phyloP scores from a whole-genome alignment of 2,329 filamentous ascomycete genomes.

The Trichophyton simii region DNA sequence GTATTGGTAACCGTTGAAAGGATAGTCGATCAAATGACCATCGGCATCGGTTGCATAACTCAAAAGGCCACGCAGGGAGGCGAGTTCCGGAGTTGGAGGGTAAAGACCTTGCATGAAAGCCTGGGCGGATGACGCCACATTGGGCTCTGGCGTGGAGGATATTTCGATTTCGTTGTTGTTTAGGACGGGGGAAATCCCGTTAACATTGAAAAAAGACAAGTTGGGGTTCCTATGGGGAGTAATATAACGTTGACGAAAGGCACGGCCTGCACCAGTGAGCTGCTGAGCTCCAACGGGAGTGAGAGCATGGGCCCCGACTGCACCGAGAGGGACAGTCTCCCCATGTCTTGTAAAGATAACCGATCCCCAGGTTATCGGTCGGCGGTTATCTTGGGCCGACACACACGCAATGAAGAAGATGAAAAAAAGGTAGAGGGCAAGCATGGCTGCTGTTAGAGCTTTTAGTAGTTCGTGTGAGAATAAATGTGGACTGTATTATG shows the following conservation, averaged over 20 bases:
- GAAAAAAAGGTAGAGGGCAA: background rate
- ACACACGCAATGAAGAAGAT: background rate
- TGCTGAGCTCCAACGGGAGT: constrained; percentile 46
- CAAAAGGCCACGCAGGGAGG: constrained; percentile 22
- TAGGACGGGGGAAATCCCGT: constrained; percentile 35
- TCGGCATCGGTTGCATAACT: constrained; percentile 35
- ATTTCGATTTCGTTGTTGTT: constrained; percentile 37
- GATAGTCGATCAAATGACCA: constrained; percentile 34
- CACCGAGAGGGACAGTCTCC: constrained; percentile 40
- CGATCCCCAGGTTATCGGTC: constrained; percentile 34
- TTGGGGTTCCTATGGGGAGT: constrained; percentile 17
- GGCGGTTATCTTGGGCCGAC: constrained; percentile 14
- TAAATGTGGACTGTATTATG: no score
- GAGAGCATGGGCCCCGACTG: constrained; percentile 24
- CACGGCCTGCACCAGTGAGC: constrained; percentile 38
- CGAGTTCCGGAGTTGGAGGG: constrained; percentile 34
- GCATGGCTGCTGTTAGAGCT: background rate
- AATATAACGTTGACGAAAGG: constrained; percentile 44
- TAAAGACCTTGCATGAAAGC: constrained; percentile 52
- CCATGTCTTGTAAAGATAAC: constrained; percentile 45
- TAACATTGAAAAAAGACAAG: constrained; percentile 26
- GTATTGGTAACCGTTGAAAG: constrained; percentile 48
- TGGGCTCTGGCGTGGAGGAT: constrained; percentile 37
- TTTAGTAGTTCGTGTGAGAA: background rate
- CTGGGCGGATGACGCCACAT: constrained; percentile 41